A percentile compares a stretch with the other conserved stretches of the same genome.
Evolutionary conservation across 768 basidiomycete species (phyloP).

Genomic region (Amanita thiersii): DNA sequence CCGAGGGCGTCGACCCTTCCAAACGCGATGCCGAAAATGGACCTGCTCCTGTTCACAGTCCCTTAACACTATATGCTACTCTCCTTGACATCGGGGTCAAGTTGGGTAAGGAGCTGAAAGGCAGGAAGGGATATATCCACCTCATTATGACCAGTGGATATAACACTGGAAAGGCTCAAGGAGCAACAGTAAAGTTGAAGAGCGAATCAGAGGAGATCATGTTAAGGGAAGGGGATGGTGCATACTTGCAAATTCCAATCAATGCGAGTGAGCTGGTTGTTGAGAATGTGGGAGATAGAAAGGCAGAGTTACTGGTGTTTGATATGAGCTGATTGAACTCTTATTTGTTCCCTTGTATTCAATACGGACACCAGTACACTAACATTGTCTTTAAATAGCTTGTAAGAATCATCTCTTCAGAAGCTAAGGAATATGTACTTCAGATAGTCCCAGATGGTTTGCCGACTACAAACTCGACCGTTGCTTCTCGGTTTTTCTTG

Average conservation of each 20-base stretch:
- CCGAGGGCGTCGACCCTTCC: constrained; percentile 47
- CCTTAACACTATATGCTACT: constrained; percentile 66
- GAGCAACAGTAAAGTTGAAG: constrained; percentile 48
- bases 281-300: constrained; percentile 56
- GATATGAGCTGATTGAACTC: constrained; percentile 46
- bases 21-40: constrained; percentile 62
- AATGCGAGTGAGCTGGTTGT: constrained; percentile 33
- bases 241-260: constrained; percentile 52
- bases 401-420: no score
- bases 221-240: constrained; percentile 82
- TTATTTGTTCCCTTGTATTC: constrained; percentile 1
- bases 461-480: no score
- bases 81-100: constrained; percentile 52
- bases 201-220: constrained; percentile 35
- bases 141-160: constrained; percentile 82
- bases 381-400: no score
- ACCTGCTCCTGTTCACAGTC: constrained; percentile 74
- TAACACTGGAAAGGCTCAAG: constrained; percentile 46
- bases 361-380: no score
- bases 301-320: constrained; percentile 74
- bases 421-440: no score
- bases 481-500: no score
- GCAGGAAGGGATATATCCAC: constrained; percentile 73
- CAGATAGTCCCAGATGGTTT: no score
- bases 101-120: constrained; percentile 43